phyloP scores from a whole-genome alignment of 2,329 filamentous ascomycete species.

The Rutstroemia sp. region DNA sequence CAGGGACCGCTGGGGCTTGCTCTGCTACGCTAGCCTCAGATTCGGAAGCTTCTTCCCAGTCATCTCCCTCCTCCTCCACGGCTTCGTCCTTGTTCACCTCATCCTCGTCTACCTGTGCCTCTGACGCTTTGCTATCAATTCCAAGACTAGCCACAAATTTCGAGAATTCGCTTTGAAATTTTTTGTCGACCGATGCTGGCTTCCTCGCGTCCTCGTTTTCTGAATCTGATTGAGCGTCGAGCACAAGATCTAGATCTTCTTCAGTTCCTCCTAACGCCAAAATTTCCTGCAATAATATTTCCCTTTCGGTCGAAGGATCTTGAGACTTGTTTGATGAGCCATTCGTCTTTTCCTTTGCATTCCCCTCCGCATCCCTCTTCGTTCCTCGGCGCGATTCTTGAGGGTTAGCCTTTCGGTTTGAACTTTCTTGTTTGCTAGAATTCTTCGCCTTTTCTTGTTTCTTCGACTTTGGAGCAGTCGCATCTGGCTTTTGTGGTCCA shows the following conservation, averaged over 20 bases:
- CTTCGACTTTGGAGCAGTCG: slow-evolving; percentile 21
- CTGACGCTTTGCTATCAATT: slow-evolving; percentile 36
- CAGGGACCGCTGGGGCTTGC: slow-evolving; percentile 26
- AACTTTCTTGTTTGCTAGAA: slow-evolving; percentile 19
- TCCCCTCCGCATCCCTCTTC: slow-evolving; percentile 29
- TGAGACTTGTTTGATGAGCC: slow-evolving; percentile 18
- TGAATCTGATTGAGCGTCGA: slow-evolving; percentile 45
- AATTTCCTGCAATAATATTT: slow-evolving; percentile 52
- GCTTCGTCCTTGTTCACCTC: slow-evolving; percentile 30
- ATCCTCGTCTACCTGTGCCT: slow-evolving; percentile 27
- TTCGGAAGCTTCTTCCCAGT: slow-evolving; percentile 22
- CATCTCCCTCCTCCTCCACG: slow-evolving; percentile 29
- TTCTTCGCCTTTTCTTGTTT: slow-evolving; percentile 32
- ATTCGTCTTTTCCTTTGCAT: slow-evolving; percentile 22
- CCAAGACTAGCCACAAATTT: slow-evolving; percentile 45
- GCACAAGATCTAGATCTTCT: slow-evolving; percentile 54
- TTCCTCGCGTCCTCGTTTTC: slow-evolving; percentile 26
- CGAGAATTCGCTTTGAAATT: slow-evolving; percentile 43
- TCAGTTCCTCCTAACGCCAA: slow-evolving; percentile 58
- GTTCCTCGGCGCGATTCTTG: slow-evolving; percentile 25
- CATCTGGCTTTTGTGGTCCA: slow-evolving; percentile 19
- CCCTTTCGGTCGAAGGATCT: slow-evolving; percentile 11
- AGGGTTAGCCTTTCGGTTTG: slow-evolving; percentile 11
- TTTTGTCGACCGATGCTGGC: slow-evolving; percentile 35
- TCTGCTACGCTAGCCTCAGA: slow-evolving; percentile 30